Evolutionary conservation across 495 filamentous ascomycete genomes (phyloP).

Genomic region (Hypoxylon trugodes): DNA sequence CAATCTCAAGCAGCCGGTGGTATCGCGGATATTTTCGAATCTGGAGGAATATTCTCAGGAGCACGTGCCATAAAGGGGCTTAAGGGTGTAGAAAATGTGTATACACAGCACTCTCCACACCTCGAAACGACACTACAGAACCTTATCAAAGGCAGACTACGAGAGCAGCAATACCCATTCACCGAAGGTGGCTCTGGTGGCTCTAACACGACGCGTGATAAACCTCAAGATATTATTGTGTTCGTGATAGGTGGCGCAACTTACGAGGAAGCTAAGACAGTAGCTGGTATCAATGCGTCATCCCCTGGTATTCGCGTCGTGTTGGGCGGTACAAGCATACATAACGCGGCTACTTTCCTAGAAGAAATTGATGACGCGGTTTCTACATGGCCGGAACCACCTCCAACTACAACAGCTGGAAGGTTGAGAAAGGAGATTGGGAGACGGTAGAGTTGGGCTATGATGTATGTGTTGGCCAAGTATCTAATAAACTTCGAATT

Average conservation of each 20-base stretch:
- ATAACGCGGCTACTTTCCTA: constrained; percentile 86
- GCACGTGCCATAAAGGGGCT: constrained; percentile 92
- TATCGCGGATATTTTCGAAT: constrained; percentile 90
- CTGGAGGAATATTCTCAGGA: constrained; percentile 87
- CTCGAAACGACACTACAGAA: constrained; percentile 89
- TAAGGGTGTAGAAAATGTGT: constrained; percentile 97
- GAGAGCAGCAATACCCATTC: constrained; percentile 88
- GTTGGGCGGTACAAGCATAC: constrained; percentile 81
- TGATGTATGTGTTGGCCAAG: no score
- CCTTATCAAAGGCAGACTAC: constrained; percentile 87
- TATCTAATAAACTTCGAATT: no score
- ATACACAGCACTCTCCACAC: constrained; percentile 94
- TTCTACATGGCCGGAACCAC: constrained; percentile 78
- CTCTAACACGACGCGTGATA: constrained; percentile 85
- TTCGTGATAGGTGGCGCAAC: constrained; percentile 94
- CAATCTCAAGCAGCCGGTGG: constrained; percentile 72
- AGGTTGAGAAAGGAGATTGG: constrained; percentile 73
- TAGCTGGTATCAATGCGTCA: constrained; percentile 90
- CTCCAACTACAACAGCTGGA: constrained; percentile 72
- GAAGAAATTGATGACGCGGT: constrained; percentile 87
- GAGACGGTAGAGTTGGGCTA: constrained; percentile 55
- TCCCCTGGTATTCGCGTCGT: constrained; percentile 89
- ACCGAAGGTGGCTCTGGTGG: constrained; percentile 87
- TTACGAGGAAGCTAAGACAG: constrained; percentile 95
- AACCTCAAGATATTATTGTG: constrained; percentile 94